These are phyloP conservation scores for Malus orientalis DNA, from an alignment of 306 rosid species.

Conservation along the genomic window DNA sequence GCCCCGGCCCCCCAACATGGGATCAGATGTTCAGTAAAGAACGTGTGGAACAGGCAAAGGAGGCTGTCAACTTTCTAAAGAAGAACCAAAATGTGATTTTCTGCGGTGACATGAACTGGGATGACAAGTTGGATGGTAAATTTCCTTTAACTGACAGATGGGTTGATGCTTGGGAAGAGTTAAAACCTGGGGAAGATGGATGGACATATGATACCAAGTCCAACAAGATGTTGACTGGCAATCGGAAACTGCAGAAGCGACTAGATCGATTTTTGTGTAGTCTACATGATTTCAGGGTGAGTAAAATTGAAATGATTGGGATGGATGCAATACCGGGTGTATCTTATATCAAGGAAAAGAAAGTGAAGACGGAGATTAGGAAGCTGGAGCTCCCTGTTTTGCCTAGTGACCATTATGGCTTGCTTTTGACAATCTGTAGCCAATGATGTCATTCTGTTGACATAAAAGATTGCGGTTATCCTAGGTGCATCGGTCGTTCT, in stretches of 20 bases:
- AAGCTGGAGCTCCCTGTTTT: constrained; percentile 76
- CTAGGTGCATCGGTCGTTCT: background rate
- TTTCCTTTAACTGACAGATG: constrained; percentile 67
- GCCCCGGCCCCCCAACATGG: constrained; percentile 81
- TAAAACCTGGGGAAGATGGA: constrained; percentile 62
- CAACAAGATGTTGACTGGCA: constrained; percentile 69
- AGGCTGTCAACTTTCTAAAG: constrained; percentile 52
- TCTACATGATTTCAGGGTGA: constrained; percentile 48
- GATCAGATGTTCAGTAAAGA: constrained; percentile 95
- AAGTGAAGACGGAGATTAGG: constrained; percentile 51
- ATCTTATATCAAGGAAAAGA: constrained; percentile 64
- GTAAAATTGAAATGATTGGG: constrained; percentile 76
- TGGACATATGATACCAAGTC: constrained; percentile 96
- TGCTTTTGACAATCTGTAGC: constrained; percentile 59
- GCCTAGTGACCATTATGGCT: constrained; percentile 90
- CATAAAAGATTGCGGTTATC: constrained; percentile 1
- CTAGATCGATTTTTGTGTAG: constrained; percentile 70
- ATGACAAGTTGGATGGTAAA: constrained; percentile 72
- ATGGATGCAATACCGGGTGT: constrained; percentile 55
- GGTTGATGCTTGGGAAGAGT: constrained; percentile 70
- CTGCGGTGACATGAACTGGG: constrained; percentile 98
- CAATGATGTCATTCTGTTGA: constrained; percentile 10
- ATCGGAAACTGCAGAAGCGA: constrained; percentile 61
- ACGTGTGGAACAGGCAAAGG: constrained; percentile 73
- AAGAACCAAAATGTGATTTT: constrained; percentile 62